A percentile compares a stretch with the other conserved stretches of the same genome.
Conservation (phyloP, 306 rosid species). For the Chamaecrista fasciculata region DNA sequence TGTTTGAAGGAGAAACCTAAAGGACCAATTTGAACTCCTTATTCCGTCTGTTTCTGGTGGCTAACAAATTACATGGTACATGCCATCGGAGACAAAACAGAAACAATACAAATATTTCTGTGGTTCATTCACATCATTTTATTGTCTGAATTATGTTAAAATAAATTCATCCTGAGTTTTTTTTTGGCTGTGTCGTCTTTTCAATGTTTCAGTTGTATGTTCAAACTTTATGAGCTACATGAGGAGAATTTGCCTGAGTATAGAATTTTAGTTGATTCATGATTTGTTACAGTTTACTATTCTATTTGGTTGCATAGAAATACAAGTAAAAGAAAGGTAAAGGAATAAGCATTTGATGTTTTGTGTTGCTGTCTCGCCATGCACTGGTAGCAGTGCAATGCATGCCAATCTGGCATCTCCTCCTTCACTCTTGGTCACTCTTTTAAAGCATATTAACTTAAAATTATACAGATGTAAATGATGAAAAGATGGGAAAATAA, state of each 20-base stretch:
- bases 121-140: background rate
- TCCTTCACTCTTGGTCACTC: background rate
- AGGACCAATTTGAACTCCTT: background rate
- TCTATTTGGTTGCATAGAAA: background rate
- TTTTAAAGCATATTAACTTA: too few relatives aligned
- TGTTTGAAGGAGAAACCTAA: background rate
- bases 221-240: background rate
- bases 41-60: background rate
- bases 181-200: too few relatives aligned
- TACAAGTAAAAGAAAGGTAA: background rate
- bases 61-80: too few relatives aligned
- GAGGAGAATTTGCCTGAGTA: background rate
- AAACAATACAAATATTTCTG: background rate
- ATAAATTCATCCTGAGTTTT: too few relatives aligned
- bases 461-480: too few relatives aligned
- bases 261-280: background rate
- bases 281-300: background rate
- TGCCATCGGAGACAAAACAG: too few relatives aligned
- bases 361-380: background rate
- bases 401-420: background rate
- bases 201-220: background rate
- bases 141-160: background rate
- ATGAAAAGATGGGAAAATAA: too few relatives aligned
- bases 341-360: background rate
- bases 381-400: background rate